A percentile compares a stretch with the other conserved stretches of the same genome.
Conservation (phyloP, 1,139 yeast species). For the Suhomyces panamericanus region DNA sequence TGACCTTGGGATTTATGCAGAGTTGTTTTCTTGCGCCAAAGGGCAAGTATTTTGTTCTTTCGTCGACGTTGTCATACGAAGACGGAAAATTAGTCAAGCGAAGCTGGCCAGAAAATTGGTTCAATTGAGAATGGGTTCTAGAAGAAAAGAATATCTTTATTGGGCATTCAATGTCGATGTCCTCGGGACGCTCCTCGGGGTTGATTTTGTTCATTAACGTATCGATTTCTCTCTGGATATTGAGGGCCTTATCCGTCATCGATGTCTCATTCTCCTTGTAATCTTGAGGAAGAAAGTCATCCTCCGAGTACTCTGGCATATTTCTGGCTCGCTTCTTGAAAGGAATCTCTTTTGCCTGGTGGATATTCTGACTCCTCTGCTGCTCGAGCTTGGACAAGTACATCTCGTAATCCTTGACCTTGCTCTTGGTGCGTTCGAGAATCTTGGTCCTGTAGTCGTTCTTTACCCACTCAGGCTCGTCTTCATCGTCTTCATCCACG, state of each 20-base stretch:
- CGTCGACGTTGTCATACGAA: slow-evolving; percentile 44
- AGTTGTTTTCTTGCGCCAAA: slow-evolving; percentile 84
- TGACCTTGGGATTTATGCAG: slow-evolving; percentile 69
- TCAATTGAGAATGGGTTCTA: slow-evolving; percentile 87
- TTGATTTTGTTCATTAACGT: slow-evolving; percentile 42
- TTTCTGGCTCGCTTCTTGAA: slow-evolving; percentile 2
- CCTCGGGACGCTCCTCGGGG: slow-evolving; percentile 18
- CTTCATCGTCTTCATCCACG: slow-evolving; percentile 35
- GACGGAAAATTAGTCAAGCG: slow-evolving; percentile 64
- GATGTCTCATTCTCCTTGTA: slow-evolving; percentile 26
- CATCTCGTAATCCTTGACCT: slow-evolving; percentile 41
- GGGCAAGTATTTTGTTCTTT: slow-evolving; percentile 59
- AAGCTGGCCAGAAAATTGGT: slow-evolving; percentile 78
- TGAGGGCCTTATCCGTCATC: slow-evolving; percentile 22
- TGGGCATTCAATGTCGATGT: slow-evolving; percentile 35
- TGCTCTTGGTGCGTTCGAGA: slow-evolving; percentile 28
- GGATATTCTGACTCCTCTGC: slow-evolving; percentile 7
- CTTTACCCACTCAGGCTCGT: slow-evolving; percentile 64
- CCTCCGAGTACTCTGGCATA: slow-evolving; percentile 17
- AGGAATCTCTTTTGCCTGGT: too few relatives aligned
- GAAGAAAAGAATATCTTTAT: slow-evolving; percentile 66
- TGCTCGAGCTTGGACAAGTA: slow-evolving; percentile 33
- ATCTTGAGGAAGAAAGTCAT: slow-evolving; percentile 43
- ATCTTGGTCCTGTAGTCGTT: slow-evolving; percentile 41
- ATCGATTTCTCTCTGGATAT: slow-evolving; percentile 46